Base-by-base conservation (phyloP, 306 rosid genomes). In the Sesbania bispinosa region DNA sequence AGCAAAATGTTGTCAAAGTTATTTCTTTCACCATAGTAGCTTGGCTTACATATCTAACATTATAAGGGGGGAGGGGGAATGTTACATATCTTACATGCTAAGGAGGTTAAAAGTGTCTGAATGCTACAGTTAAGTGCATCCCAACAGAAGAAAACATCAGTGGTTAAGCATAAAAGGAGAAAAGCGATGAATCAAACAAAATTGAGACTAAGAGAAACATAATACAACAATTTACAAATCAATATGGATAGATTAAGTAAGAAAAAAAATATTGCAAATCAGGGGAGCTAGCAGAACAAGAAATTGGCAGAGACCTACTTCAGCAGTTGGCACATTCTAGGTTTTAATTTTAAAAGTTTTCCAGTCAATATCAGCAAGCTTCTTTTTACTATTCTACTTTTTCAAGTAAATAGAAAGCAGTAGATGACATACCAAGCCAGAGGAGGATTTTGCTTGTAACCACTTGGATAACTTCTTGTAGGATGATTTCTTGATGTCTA, bases 401-500 rank as follows among this genome's bases (percentile, higher is more conserved):
- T 60, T 35, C 13, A 7, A 53, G 46, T 32, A 62, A 58, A 30
- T 30, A 42, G 16, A 42, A 43, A 23, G 73, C 26, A 69, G 79
- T 19, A 71, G 42, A 52, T 59, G 53, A 77, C 88, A 18, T 60
- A 94, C 97, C 97, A 90, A 76, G 69, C 94, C 88, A n/a, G 83
- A n/a, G 41, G 95, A 77, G 36, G 95, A 80, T 73, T 88, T 87
- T 64, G 92, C 86, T 78, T 83, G 96, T 75, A 90, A 83, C 97
- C 97, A 94, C 88, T 94, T 94, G 0, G 97, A 87, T 53, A 90
- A 52, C 82, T 94, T 94, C 85, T 90, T 94, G 85, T 89, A 48
- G 19, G 98, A 94, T 35, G 98, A 94, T 67, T 89, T 90, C 81
- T 90, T 88, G 86, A 94, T 87, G 87, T 90, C 96, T 47, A 94